A percentile compares a stretch with the other conserved stretches of the same genome.
Conservation (phyloP, 208 protist genomes). For the Trypanosoma cruzi region DNA sequence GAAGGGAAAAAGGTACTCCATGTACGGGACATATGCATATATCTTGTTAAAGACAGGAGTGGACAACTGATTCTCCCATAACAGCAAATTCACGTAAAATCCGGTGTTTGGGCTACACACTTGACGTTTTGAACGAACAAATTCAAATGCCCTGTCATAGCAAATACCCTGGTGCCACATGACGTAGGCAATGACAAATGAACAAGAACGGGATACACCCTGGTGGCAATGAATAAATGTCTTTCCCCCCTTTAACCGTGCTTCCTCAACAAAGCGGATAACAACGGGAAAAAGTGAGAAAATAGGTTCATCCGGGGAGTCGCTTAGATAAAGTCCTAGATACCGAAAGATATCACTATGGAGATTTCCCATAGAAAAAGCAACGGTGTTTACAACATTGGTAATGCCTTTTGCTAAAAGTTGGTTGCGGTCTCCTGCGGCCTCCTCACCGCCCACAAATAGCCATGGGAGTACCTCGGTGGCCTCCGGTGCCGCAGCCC, state of each 20-base stretch:
- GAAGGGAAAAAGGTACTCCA: conserved; percentile 35
- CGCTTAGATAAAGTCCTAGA: conserved; percentile 76
- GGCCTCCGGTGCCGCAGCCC: conserved; percentile 55
- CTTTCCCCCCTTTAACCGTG: conserved; percentile 48
- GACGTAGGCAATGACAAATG: conserved; percentile 90
- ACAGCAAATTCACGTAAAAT: conserved; percentile 86
- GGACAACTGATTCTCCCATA: conserved; percentile 78
- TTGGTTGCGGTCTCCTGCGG: conserved; percentile 60
- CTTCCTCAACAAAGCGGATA: conserved; percentile 86
- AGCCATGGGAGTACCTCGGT: conserved; percentile 86
- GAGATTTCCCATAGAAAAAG: conserved; percentile 66
- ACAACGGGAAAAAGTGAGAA: conserved; percentile 90
- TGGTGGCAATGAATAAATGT: conserved; percentile 96
- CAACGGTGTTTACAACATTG: conserved; percentile 93
- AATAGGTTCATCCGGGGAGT: conserved; percentile 91
- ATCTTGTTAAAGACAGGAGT: conserved; percentile 46
- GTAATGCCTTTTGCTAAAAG: conserved; percentile 90
- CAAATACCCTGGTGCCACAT: conserved; percentile 88
- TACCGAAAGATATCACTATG: conserved; percentile 86
- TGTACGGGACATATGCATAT: conserved; percentile 71
- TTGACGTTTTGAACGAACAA: conserved; percentile 63
- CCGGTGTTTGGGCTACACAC: conserved; percentile 92
- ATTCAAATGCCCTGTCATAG: conserved; percentile 85
- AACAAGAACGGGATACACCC: conserved; percentile 91
- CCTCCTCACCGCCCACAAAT: conserved; percentile 79